Evolutionary conservation across 208 protist genomes (phyloP).

Genomic region (Acanthamoeba royreba): DNA sequence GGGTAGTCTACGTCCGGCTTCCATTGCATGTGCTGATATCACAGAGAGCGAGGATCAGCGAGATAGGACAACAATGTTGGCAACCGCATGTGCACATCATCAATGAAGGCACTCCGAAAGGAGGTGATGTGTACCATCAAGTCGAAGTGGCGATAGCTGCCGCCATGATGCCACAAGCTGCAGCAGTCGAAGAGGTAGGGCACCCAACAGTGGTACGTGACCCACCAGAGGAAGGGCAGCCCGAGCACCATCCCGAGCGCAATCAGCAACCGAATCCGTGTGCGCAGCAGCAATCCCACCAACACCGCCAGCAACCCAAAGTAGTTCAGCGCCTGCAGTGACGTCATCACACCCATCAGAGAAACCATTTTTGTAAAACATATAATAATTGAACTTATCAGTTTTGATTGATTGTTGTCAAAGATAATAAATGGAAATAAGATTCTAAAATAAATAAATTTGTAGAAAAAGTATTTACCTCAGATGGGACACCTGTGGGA

Average conservation of each 20-base stretch:
- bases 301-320: not conserved
- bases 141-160: slow-evolving; percentile 3
- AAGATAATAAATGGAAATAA: not conserved
- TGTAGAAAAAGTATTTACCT: not conserved
- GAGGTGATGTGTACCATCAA: not conserved
- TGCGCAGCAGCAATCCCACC: not conserved
- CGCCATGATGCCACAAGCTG: slow-evolving; percentile 7
- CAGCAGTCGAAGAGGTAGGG: not conserved
- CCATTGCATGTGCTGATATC: not conserved
- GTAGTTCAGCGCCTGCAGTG: not conserved
- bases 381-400: not conserved
- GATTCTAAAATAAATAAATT: not conserved
- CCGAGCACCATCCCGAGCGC: not conserved
- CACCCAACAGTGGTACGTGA: not conserved
- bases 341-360: not conserved
- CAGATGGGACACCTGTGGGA: not conserved
- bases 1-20: not conserved
- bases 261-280: not conserved
- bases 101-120: not conserved
- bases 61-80: not conserved
- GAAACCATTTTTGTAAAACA: not conserved
- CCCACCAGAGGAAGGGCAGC: not conserved
- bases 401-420: too few species aligned
- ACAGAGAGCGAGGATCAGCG: not conserved
- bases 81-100: not conserved